Percentiles rank a stretch among this genome's conserved stretches.
Evolutionary conservation across 2,329 filamentous ascomycete species (phyloP).

Genomic region (Penicillium sp.): DNA sequence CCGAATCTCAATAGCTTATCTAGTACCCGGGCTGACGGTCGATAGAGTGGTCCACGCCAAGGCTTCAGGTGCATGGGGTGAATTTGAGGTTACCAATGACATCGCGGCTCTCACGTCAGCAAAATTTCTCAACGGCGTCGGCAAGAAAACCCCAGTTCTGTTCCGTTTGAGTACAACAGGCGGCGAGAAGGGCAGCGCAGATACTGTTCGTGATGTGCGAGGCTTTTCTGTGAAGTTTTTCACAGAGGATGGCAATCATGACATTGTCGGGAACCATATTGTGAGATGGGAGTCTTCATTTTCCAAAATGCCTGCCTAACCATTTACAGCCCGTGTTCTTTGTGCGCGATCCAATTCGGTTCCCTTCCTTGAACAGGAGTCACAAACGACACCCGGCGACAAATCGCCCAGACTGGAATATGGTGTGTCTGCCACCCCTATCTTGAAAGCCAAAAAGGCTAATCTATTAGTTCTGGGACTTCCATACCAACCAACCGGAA

Average conservation of each 20-base stretch:
- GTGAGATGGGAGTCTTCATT: conserved; percentile 4
- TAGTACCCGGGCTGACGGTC: not conserved
- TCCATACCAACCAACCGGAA: conserved; percentile 59
- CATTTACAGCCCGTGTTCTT: conserved; percentile 44
- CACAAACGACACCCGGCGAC: conserved; percentile 69
- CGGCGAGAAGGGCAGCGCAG: conserved; percentile 50
- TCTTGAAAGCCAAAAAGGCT: not conserved
- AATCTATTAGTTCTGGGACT: conserved; percentile 59
- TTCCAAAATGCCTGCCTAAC: not conserved
- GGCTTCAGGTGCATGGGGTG: conserved; percentile 58
- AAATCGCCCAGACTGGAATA: conserved; percentile 64
- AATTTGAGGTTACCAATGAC: conserved; percentile 64
- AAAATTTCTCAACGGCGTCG: conserved; percentile 56
- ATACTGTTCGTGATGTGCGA: conserved; percentile 53
- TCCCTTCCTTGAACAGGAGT: conserved; percentile 53
- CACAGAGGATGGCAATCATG: conserved; percentile 54
- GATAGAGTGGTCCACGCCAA: conserved; percentile 60
- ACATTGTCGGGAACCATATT: conserved; percentile 28
- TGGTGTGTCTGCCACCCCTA: conserved; percentile 32
- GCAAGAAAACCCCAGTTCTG: conserved; percentile 56
- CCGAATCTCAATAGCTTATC: not conserved
- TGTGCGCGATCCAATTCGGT: conserved; percentile 47
- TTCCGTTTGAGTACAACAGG: conserved; percentile 53
- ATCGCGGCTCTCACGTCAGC: conserved; percentile 56
- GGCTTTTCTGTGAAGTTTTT: conserved; percentile 56